Evolutionary conservation across 2,329 filamentous ascomycete species (phyloP).

Genomic region (Ophiostoma sp.): DNA sequence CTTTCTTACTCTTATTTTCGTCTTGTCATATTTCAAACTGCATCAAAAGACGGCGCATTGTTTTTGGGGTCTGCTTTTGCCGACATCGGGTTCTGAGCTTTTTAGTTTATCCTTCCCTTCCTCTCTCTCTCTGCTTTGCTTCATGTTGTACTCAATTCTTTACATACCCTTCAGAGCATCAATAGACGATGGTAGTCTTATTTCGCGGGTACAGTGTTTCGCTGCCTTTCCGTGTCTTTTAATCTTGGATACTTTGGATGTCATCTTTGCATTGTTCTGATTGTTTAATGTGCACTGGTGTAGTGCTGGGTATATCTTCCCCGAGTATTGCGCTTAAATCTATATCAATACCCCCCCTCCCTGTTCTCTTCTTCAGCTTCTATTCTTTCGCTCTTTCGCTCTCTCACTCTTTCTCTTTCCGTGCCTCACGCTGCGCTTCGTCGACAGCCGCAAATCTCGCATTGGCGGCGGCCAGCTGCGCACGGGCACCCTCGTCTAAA

Average conservation of each 20-base stretch:
- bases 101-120: background rate
- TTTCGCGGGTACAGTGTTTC: background rate
- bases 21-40: background rate
- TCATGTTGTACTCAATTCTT: background rate
- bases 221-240: background rate
- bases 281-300: background rate
- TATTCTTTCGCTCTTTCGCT: background rate
- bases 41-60: background rate
- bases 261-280: background rate
- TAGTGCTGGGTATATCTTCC: background rate
- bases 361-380: background rate
- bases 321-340: background rate
- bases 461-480: constrained; percentile 47
- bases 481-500: constrained; percentile 44
- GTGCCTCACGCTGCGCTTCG: background rate
- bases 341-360: background rate
- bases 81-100: background rate
- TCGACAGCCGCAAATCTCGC: constrained; percentile 32
- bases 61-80: background rate
- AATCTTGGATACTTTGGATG: background rate
- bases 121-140: background rate
- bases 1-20: background rate
- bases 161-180: constrained; percentile 11
- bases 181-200: background rate
- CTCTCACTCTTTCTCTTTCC: background rate